Conservation (phyloP, 2,329 filamentous ascomycete genomes). For the Paracorniculantispora psalliotae region DNA sequence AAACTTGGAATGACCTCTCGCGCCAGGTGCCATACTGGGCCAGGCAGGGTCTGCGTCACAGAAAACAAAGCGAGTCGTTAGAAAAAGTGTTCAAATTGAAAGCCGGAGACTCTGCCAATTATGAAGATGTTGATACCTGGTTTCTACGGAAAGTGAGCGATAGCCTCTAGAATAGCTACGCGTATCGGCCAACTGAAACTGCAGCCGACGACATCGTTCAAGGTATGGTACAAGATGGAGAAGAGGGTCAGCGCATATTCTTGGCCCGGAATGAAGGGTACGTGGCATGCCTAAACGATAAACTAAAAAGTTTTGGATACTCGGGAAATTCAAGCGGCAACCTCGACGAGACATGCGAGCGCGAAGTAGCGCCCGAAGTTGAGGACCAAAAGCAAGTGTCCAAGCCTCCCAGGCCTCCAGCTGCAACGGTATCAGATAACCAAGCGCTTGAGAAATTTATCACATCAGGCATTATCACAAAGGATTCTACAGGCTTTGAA, state of each 20-base stretch:
- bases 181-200: neutral
- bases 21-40: conserved; percentile 56
- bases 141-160: neutral
- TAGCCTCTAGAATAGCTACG: conserved; percentile 3
- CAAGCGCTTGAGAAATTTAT: conserved; percentile 37
- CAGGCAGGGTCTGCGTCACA: conserved; percentile 50
- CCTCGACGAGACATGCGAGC: conserved; percentile 62
- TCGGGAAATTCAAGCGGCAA: conserved; percentile 11
- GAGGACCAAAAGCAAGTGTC: conserved; percentile 56
- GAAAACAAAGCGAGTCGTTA: conserved; percentile 37
- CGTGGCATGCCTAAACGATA: neutral
- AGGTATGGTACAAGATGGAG: neutral
- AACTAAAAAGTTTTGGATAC: neutral
- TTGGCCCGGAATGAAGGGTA: neutral
- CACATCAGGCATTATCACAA: conserved; percentile 26
- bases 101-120: neutral
- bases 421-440: conserved; percentile 40
- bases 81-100: neutral
- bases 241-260: neutral
- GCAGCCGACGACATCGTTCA: neutral
- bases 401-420: conserved; percentile 34
- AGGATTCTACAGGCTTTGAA: conserved; percentile 26
- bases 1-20: conserved; percentile 47
- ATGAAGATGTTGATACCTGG: neutral
- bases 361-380: conserved; percentile 60